A percentile compares a stretch with the other conserved stretches of the same genome.
These are phyloP conservation scores for Amphirosellinia nigrospora DNA, from an alignment of 495 filamentous ascomycete species.

Conservation along the genomic window DNA sequence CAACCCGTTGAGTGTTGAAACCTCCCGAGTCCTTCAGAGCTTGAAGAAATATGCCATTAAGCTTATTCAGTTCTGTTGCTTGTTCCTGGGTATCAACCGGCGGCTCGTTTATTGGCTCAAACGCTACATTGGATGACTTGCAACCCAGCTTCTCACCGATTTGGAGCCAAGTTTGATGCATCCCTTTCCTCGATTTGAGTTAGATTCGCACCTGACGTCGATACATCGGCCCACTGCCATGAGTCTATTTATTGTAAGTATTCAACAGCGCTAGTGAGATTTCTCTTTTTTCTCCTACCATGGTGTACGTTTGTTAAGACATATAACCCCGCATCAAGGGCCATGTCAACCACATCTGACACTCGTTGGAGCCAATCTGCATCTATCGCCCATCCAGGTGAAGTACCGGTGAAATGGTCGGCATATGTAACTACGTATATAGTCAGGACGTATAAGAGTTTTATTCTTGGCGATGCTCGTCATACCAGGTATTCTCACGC, in stretches of 20 bases:
- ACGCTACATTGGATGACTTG: constrained; percentile 61
- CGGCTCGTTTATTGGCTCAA: constrained; percentile 68
- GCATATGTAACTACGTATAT: constrained; percentile 58
- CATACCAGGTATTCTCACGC: constrained; percentile 62
- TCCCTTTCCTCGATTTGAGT: constrained; percentile 61
- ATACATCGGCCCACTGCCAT: constrained; percentile 66
- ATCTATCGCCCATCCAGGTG: constrained; percentile 61
- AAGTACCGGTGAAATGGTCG: constrained; percentile 58
- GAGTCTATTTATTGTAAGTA: constrained; percentile 43
- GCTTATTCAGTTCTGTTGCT: constrained; percentile 57
- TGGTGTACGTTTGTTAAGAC: constrained; percentile 66
- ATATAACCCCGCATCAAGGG: constrained; percentile 57
- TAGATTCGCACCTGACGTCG: constrained; percentile 51
- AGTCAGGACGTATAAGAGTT: constrained; percentile 21
- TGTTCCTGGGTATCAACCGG: constrained; percentile 58
- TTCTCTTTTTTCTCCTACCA: constrained; percentile 32
- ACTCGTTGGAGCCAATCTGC: constrained; percentile 64
- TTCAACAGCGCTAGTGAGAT: background rate
- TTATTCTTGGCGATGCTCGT: background rate
- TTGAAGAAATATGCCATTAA: constrained; percentile 64
- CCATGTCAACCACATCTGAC: constrained; percentile 63
- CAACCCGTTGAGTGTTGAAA: constrained; percentile 60
- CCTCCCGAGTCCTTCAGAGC: constrained; percentile 62
- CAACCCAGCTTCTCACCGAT: constrained; percentile 62
- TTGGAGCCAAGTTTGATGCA: constrained; percentile 64